Evolutionary conservation across 305 asterid species (phyloP).

Genomic region (Rubia occidens): DNA sequence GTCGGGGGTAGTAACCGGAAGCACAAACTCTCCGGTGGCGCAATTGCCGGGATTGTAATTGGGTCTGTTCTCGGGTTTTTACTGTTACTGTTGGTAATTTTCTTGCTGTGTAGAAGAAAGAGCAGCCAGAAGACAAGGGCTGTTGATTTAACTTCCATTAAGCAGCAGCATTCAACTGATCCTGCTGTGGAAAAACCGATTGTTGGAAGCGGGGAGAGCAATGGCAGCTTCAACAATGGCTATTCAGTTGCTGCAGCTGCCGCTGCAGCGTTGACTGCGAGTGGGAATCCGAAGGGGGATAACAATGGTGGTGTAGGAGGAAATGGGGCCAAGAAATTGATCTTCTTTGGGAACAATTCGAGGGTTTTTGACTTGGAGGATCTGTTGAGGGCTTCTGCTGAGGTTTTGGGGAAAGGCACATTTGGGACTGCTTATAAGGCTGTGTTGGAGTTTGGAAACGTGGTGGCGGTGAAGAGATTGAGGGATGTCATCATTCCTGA

Average conservation of each 20-base stretch:
- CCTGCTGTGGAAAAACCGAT: conserved; percentile 38
- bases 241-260: conserved; percentile 52
- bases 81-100: conserved; percentile 38
- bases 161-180: conserved; percentile 43
- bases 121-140: conserved; percentile 47
- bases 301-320: conserved; percentile 22
- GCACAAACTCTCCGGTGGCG: conserved; percentile 63
- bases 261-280: conserved; percentile 37
- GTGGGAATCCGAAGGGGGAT: conserved; percentile 15
- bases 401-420: conserved; percentile 56
- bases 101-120: conserved; percentile 60
- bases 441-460: conserved; percentile 41
- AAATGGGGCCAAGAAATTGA: conserved; percentile 29
- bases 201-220: conserved; percentile 35
- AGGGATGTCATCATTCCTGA: conserved; percentile 45
- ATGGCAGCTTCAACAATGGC: conserved; percentile 26
- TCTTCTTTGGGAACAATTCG: conserved; percentile 31
- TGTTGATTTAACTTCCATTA: conserved; percentile 44
- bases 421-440: conserved; percentile 64
- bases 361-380: conserved; percentile 53
- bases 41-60: conserved; percentile 78
- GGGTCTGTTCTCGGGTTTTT: conserved; percentile 73
- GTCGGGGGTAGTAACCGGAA: conserved; percentile 21
- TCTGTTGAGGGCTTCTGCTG: conserved; percentile 58
- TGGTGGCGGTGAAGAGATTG: conserved; percentile 56